Evolutionary conservation across 2,329 filamentous ascomycete genomes (phyloP).

Genomic region (Phyllosticta citriasiana): DNA sequence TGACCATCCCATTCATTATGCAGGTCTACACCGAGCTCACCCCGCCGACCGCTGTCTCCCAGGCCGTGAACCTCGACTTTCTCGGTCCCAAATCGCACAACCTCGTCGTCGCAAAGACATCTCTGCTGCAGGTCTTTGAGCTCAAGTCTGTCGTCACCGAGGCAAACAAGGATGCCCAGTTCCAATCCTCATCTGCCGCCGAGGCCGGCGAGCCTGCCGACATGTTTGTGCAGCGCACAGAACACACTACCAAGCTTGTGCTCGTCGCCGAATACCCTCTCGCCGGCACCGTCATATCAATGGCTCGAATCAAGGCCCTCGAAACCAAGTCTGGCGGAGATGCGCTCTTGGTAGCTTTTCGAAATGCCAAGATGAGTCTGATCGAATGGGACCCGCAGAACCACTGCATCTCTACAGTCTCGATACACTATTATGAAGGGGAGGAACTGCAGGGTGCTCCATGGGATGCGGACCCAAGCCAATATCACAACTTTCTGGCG

Average conservation of each 20-base stretch:
- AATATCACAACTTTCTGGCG: constrained; percentile 70
- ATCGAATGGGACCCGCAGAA: constrained; percentile 86
- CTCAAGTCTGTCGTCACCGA: constrained; percentile 58
- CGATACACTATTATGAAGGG: constrained; percentile 96
- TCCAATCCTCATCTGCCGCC: constrained; percentile 42
- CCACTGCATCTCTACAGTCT: constrained; percentile 72
- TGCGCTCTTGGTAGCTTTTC: constrained; percentile 71
- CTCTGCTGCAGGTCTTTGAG: constrained; percentile 82
- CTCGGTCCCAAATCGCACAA: constrained; percentile 67
- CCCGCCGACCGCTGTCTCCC: constrained; percentile 86
- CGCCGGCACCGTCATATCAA: constrained; percentile 72
- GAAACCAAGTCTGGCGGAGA: constrained; percentile 73
- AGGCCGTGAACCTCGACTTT: constrained; percentile 73
- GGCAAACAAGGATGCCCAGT: constrained; percentile 20
- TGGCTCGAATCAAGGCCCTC: constrained; percentile 65
- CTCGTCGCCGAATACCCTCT: constrained; percentile 77
- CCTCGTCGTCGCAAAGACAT: constrained; percentile 84
- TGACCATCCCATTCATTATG: constrained; percentile 44
- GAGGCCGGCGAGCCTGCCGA: constrained; percentile 25
- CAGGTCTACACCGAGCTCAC: constrained; percentile 96
- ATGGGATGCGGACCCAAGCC: constrained; percentile 66
- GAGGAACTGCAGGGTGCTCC: constrained; percentile 77
- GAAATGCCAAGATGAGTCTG: constrained; percentile 86
- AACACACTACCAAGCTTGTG: constrained; percentile 65
- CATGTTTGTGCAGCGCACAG: constrained; percentile 43